Conservation (phyloP, 148 eudicot genomes). For the Camellia sinensis region DNA sequence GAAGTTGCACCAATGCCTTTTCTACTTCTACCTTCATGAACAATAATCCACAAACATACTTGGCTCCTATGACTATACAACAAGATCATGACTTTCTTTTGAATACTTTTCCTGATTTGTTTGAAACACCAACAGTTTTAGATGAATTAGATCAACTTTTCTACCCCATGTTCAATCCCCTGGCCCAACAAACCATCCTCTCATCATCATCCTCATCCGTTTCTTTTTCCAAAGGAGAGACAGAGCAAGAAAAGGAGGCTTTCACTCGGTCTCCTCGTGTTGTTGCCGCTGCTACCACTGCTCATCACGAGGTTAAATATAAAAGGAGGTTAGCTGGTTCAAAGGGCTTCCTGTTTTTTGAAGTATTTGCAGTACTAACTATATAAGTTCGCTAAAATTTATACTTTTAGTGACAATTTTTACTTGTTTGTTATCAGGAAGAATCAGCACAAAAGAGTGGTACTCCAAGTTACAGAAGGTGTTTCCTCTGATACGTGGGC, state of each 20-base stretch:
- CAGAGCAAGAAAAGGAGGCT: conserved; percentile 4
- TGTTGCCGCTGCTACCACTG: neutral
- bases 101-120: conserved; percentile 22
- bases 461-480: conserved; percentile 32
- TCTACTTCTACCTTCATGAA: neutral
- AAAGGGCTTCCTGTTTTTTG: neutral
- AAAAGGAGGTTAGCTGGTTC: conserved; percentile 26
- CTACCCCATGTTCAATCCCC: conserved; percentile 11
- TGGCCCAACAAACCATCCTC: neutral
- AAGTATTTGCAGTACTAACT: no score
- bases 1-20: conserved; percentile 21
- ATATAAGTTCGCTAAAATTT: neutral
- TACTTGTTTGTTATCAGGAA: conserved; percentile 33
- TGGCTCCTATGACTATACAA: conserved; percentile 1
- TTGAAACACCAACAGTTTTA: neutral
- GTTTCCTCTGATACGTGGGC: conserved; percentile 63
- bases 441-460: conserved; percentile 48
- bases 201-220: neutral
- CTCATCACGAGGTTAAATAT: conserved; percentile 21
- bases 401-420: neutral
- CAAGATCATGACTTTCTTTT: conserved; percentile 5
- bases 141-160: conserved; percentile 40
- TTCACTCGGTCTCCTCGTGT: neutral
- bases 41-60: neutral
- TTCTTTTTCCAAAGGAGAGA: neutral